Evolutionary conservation across 306 rosid species (phyloP), one percentile per base, ranked within the genome.

Genomic region (Begonia peltatifolia): DNA sequence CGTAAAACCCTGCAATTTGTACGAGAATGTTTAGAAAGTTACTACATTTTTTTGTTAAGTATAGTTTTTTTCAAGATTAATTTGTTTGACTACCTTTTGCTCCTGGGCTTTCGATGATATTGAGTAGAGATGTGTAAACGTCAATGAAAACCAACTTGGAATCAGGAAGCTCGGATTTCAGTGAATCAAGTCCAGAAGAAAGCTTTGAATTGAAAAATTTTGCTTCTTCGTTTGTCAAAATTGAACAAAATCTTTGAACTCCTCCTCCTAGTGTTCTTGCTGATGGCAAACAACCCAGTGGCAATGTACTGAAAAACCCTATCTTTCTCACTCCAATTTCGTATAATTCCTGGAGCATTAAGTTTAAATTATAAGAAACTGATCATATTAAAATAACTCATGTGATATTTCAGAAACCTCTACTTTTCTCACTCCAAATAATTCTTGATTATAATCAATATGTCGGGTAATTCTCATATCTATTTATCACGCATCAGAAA

Each of bases 251-350:
- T 59, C 78, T 73, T 2, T 43, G 8, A 1, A 38, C 42, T 55
- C 76, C 90, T 60, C 87, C 81, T n/a, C 10, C 49, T 3, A 76
- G 11, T 25, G 85, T 84, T 59, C 87, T 81, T 66, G 80, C 76
- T 17, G 79, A 60, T 22, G 96, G 96, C 22, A 81, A 64, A 16
- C 92, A 84, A 66, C 96, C 92, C 15, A 81, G 57, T 23, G 64
- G 44, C n/a, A 79, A 75, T 47, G 80, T 5, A 41, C 78, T 61
- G 8, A 80, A 2, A 12, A 80, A 73, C 44, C 87, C 84, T 51
- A 83, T 81, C 25, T 74, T 72, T 72, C 94, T 70, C 41, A 70
- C 96, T 68, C 96, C 92, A 12, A 63, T 22, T 41, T 49, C 78
- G 68, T 81, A 76, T 13, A 83, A 76, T 38, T 72, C 82, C 82